Percentiles rank a stretch among this genome's conserved stretches.
These are phyloP conservation scores for Triangularia setosa DNA, from an alignment of 2,329 filamentous ascomycete genomes.

Conservation along the genomic window DNA sequence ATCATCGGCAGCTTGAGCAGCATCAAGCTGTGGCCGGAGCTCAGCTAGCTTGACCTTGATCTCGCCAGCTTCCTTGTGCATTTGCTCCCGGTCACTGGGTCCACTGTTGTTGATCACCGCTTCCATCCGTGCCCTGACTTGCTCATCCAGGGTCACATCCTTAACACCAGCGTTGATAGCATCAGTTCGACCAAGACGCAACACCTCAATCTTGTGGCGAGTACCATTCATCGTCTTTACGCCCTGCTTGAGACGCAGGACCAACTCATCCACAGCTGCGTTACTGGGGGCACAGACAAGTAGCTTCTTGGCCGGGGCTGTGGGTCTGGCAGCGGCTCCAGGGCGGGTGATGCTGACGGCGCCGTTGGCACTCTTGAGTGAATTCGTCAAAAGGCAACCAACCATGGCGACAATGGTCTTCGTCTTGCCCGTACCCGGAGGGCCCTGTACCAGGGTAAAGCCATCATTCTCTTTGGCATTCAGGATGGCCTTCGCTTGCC, in stretches of 20 bases:
- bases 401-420: constrained; percentile 98
- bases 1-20: constrained; percentile 55
- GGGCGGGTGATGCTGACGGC: constrained; percentile 46
- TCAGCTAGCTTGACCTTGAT: constrained; percentile 72
- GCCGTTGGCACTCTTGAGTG: constrained; percentile 38
- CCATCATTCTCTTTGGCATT: constrained; percentile 94
- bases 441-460: constrained; percentile 93
- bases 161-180: constrained; percentile 85
- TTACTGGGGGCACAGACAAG: constrained; percentile 98
- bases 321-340: constrained; percentile 28
- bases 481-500: constrained; percentile 86
- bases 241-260: constrained; percentile 85
- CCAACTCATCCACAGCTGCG: constrained; percentile 92
- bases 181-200: constrained; percentile 86
- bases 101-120: constrained; percentile 56
- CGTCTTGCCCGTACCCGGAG: constrained; percentile 94
- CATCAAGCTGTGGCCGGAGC: constrained; percentile 68
- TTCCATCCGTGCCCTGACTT: constrained; percentile 72
- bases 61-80: constrained; percentile 61
- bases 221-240: constrained; percentile 73
- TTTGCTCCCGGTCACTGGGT: constrained; percentile 52
- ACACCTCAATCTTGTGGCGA: constrained; percentile 73
- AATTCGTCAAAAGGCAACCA: constrained; percentile 71
- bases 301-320: constrained; percentile 67
- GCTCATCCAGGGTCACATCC: constrained; percentile 89